Base-by-base conservation (phyloP, 73 alveolate genomes). In the Paramecium tetraurelia region DNA sequence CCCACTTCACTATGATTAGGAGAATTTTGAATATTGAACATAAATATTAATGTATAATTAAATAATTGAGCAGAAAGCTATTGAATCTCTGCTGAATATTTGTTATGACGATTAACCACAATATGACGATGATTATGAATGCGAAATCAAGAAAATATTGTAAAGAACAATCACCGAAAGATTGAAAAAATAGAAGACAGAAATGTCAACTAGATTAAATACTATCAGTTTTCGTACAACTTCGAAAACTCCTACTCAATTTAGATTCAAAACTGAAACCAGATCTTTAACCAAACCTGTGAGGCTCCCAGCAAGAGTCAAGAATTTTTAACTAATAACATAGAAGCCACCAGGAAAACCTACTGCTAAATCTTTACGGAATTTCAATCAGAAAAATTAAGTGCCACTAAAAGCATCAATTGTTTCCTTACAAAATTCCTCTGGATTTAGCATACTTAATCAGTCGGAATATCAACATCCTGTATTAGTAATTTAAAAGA, bases 1-100 rank as follows among this genome's bases (percentile, higher is more conserved):
- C 84, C 84, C 9, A 33, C 14, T 11, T 63, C 84, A 63, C 84
- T 63, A 31, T 46, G 84, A 31, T 27, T 33, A 63, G 84, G 84
- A 63, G 84, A 63, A 63, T 63, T 63, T 63, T 63, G 84, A 63
- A 63, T 63, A 53, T 53, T 53, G 69, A 53, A 53, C 69, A 53
- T 53, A 53, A 53, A 53, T 63, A 53, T 53, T 63, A 22, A 63
- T 63, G 84, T 63, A 63, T 63, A 63, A 63, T 63, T 63, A 63
- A 63, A 7, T 63, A 63, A 63, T 63, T 63, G 84, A 63, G 27
- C 84, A 41, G 27, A 63, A 63, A 7, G 84, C 84, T 14, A 63
- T 63, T 24, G 84, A 63, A 63, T 63, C 50, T 0, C 84, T 63
- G 0, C 84, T 63, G 21, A 63, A 63, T 27, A 63, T 63, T 27